phyloP scores from a whole-genome alignment of 345 rosid genomes.

The Reutealis trisperma region DNA sequence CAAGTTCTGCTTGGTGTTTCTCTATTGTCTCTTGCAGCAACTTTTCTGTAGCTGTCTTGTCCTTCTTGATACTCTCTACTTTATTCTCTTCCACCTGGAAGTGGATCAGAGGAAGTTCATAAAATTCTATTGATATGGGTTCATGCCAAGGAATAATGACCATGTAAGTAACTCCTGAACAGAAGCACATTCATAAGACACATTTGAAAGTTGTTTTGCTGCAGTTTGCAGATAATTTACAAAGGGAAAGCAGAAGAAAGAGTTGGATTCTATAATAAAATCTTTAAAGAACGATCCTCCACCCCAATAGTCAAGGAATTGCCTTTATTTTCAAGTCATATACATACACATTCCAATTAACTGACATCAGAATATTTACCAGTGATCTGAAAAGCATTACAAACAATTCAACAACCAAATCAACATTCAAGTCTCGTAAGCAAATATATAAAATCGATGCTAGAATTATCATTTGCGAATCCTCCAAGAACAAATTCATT shows the following conservation, averaged over 20 bases:
- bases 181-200: neutral
- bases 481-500: neutral
- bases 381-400: neutral
- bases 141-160: slow-evolving; percentile 10
- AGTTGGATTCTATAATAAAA: neutral
- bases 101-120: slow-evolving; percentile 17
- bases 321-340: neutral
- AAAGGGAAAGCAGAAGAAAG: neutral
- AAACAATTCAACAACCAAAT: neutral
- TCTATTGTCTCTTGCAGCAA: slow-evolving; percentile 96
- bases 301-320: neutral
- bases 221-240: neutral
- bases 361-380: neutral
- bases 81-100: slow-evolving; percentile 93
- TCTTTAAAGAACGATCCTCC: neutral
- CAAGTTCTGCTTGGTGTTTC: slow-evolving; percentile 85
- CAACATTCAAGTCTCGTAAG: neutral
- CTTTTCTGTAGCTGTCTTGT: slow-evolving; percentile 88
- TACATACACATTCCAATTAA: neutral
- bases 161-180: slow-evolving; percentile 4
- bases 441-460: neutral
- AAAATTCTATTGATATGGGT: slow-evolving; percentile 3
- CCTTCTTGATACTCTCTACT: slow-evolving; percentile 87
- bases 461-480: neutral
- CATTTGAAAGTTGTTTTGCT: neutral